phyloP scores from a whole-genome alignment of 2,329 filamentous ascomycete genomes.

The Hymenoscyphus albidus region DNA sequence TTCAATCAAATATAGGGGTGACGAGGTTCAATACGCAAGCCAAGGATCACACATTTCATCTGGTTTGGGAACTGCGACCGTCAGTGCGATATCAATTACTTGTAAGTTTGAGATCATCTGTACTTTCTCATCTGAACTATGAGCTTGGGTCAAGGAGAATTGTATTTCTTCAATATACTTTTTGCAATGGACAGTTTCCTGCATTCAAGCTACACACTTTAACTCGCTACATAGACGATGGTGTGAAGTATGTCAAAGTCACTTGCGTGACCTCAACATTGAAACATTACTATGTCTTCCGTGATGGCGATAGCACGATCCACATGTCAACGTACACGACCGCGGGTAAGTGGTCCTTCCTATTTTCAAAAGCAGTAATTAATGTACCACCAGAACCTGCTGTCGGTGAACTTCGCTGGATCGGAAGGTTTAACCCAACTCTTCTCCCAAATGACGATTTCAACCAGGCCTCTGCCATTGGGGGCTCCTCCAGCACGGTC shows the following conservation, averaged over 20 bases:
- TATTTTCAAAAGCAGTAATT: not conserved
- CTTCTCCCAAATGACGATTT: slow-evolving; percentile 50
- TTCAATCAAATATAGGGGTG: slow-evolving; percentile 56
- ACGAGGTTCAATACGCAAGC: slow-evolving; percentile 52
- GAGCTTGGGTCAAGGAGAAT: not conserved
- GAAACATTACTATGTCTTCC: slow-evolving; percentile 61
- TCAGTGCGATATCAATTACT: slow-evolving; percentile 37
- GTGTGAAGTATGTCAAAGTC: slow-evolving; percentile 51
- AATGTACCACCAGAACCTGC: slow-evolving; percentile 39
- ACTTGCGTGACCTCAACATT: slow-evolving; percentile 57
- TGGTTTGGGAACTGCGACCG: slow-evolving; percentile 54
- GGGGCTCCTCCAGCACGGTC: slow-evolving; percentile 45
- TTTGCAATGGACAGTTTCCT: not conserved
- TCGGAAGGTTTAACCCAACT: slow-evolving; percentile 53
- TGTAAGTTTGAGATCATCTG: slow-evolving; percentile 8
- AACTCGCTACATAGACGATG: slow-evolving; percentile 6
- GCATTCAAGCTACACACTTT: not conserved
- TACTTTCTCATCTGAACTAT: not conserved
- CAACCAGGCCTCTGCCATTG: slow-evolving; percentile 53
- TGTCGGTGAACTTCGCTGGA: slow-evolving; percentile 60
- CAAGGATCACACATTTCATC: slow-evolving; percentile 55
- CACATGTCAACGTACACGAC: slow-evolving; percentile 59
- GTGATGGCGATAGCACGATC: slow-evolving; percentile 53
- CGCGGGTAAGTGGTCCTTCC: slow-evolving; percentile 27
- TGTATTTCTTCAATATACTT: not conserved